Evolutionary conservation across 345 rosid genomes (phyloP).

Genomic region (Citropsis articulata): DNA sequence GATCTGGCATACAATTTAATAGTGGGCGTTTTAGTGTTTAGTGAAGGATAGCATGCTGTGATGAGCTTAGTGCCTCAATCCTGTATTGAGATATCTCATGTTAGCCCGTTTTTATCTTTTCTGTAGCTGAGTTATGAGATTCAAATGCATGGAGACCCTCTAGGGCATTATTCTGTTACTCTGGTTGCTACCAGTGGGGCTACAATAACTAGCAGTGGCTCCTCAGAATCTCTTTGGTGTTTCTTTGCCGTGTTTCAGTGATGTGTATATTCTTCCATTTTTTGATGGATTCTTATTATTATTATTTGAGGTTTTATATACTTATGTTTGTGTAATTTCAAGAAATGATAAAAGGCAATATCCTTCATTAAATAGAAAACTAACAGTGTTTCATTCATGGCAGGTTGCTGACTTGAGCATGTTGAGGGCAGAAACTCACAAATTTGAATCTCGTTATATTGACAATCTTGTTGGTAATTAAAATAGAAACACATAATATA

Average conservation of each 20-base stretch:
- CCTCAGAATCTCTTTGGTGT: neutral
- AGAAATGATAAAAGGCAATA: neutral
- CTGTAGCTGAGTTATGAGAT: neutral
- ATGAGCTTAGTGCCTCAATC: neutral
- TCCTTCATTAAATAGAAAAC: neutral
- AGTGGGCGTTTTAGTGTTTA: neutral
- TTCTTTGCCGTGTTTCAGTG: neutral
- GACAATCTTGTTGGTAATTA: conserved; percentile 91
- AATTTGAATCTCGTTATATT: conserved; percentile 81
- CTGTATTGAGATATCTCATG: neutral
- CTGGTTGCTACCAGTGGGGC: neutral
- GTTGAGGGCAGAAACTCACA: conserved; percentile 82
- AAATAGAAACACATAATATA: neutral
- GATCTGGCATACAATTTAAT: neutral
- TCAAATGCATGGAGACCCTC: neutral
- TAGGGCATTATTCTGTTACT: neutral
- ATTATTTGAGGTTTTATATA: neutral
- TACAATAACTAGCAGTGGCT: neutral
- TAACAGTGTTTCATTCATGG: conserved; percentile 12
- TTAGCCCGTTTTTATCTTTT: neutral
- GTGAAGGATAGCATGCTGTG: neutral
- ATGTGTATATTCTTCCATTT: neutral
- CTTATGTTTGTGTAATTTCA: neutral
- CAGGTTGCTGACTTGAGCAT: conserved; percentile 81
- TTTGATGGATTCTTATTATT: neutral